Base-by-base conservation (phyloP, 768 basidiomycete species). In the Imleria badia region DNA sequence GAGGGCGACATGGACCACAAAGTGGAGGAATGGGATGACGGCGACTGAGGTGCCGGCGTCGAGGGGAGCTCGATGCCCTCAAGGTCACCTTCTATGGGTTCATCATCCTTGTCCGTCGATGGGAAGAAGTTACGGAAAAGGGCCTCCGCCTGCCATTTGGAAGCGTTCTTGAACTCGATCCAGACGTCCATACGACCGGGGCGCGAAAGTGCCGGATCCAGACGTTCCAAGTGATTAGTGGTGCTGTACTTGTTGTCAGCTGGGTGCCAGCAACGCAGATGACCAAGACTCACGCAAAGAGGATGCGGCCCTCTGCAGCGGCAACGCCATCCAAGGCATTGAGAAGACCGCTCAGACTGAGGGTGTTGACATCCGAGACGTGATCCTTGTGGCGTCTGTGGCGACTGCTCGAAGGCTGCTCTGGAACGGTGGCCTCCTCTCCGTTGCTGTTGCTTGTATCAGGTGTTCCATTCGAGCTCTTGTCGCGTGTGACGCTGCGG, bases 41-140 rank as follows among this genome's bases (percentile, higher is more conserved):
- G 73, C 60, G 79, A 81, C 19, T 75, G 73, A 15, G 76, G 74
- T 2, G 78, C 62, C 8, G 76, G 70, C 12, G 70, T 63, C 35
- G 67, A 62, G 15, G 72, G 69, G 13, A 81, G 63, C 44, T 80
- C 80, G 44, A 81, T 69, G 12, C 78, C 69, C 45, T 78, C 80
- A 15, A 81, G 67, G 33, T 81, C 79, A 2, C 74, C 72, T 34
- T 74, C 73, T 48, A 66, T 48, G 5, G 67, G 61, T 20, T 73
- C 72, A 3, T 66, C 59, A 46, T 81, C 79, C 44, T 74, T 76
- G 47, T 89, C 87, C 11, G 81, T 76, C 15, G 82, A 88, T 0
- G 91, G 91, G 85, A 93, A 94, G 75, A 94, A 94, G 72, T 93
- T 93, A 56, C 87, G 82, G 83, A 92, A 94, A 39, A 94, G 78